These are phyloP conservation scores for Colletotrichum cuscutae DNA, from an alignment of 2,329 filamentous ascomycete species.

Conservation along the genomic window DNA sequence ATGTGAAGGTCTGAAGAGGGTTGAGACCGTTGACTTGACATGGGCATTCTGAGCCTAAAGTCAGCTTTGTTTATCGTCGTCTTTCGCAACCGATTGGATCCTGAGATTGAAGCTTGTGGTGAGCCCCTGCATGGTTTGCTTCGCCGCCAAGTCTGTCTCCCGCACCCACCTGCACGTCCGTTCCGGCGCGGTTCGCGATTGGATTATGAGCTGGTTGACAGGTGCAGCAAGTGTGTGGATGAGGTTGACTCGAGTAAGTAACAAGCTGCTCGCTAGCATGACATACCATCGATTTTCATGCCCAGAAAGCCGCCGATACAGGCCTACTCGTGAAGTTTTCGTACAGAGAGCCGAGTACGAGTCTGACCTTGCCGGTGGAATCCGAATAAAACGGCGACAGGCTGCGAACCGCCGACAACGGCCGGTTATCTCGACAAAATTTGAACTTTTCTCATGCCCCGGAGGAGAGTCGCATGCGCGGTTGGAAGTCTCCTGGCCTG, in stretches of 20 bases:
- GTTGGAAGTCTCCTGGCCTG: not conserved
- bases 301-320: not conserved
- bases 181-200: constrained; percentile 28
- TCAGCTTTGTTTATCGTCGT: not conserved
- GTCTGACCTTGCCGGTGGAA: not conserved
- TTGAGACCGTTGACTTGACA: not conserved
- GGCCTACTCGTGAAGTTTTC: not conserved
- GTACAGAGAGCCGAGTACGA: constrained; percentile 1
- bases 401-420: not conserved
- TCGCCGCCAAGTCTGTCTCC: not conserved
- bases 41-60: not conserved
- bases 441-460: not conserved
- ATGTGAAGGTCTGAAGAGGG: not conserved
- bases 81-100: constrained; percentile 5
- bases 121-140: constrained; percentile 7
- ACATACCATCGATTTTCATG: not conserved
- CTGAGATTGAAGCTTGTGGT: not conserved
- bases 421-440: not conserved
- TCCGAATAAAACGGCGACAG: not conserved
- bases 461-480: not conserved
- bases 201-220: constrained; percentile 18
- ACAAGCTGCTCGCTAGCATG: not conserved
- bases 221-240: constrained; percentile 4
- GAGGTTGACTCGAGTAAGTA: constrained; percentile 9
- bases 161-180: not conserved